Percentiles rank a stretch among this genome's conserved stretches.
phyloP scores from a whole-genome alignment of 805 yeast species.

The Yarrowia porcina region DNA sequence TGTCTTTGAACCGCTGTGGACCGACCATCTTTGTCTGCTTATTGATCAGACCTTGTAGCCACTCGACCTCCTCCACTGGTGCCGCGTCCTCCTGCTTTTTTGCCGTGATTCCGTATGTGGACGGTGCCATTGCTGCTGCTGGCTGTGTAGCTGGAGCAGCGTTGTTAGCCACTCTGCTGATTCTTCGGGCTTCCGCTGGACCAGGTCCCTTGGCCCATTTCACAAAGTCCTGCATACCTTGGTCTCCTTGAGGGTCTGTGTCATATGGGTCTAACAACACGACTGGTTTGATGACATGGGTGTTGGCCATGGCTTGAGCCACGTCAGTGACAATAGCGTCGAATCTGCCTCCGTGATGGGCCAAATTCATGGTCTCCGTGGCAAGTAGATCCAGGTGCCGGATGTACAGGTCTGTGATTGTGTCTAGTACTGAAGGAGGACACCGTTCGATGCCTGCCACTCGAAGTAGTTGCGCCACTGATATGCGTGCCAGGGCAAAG shows the following conservation, averaged over 20 bases:
- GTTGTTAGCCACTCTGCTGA: slow-evolving; percentile 27
- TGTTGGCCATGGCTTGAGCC: slow-evolving; percentile 62
- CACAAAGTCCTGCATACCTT: slow-evolving; percentile 51
- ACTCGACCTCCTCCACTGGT: slow-evolving; percentile 32
- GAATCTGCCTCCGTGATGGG: slow-evolving; percentile 48
- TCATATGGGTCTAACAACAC: slow-evolving; percentile 55
- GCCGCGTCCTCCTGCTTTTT: slow-evolving; percentile 19
- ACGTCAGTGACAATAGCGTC: slow-evolving; percentile 62
- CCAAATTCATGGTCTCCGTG: slow-evolving; percentile 48
- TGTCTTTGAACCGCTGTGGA: slow-evolving; percentile 37
- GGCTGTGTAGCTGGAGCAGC: background rate
- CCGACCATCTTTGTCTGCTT: slow-evolving; percentile 38
- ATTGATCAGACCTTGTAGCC: slow-evolving; percentile 37
- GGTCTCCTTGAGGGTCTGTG: slow-evolving; percentile 44
- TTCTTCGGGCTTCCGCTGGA: slow-evolving; percentile 44
- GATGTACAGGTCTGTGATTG: slow-evolving; percentile 71
- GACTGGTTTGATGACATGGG: slow-evolving; percentile 61
- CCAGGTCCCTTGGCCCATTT: slow-evolving; percentile 54
- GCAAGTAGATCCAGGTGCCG: slow-evolving; percentile 58
- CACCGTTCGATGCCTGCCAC: slow-evolving; percentile 83
- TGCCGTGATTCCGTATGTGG: slow-evolving; percentile 19
- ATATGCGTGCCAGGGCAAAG: slow-evolving; percentile 47
- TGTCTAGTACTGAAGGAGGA: slow-evolving; percentile 65
- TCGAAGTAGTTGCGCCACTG: slow-evolving; percentile 58
- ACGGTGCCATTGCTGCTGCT: background rate